Evolutionary conservation across 352 stramenopile genomes (phyloP).

Genomic region (Salisapilia sapeloensis): DNA sequence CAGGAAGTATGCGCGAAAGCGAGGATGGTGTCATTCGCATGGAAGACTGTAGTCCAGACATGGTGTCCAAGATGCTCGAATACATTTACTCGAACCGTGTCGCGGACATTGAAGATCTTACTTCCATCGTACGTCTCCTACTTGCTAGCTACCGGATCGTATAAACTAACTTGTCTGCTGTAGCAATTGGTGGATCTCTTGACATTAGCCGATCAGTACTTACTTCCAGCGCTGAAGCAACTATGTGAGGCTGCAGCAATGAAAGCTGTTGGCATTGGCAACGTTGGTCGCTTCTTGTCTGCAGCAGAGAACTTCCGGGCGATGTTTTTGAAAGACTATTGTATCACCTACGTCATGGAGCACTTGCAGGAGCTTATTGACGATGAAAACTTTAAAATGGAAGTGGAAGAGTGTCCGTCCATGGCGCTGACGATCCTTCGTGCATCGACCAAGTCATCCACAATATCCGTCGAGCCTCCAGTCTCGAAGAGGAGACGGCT

Average conservation of each 20-base stretch:
- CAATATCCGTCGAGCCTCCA: constrained; percentile 16
- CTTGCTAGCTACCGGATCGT: neutral
- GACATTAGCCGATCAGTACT: constrained; percentile 65
- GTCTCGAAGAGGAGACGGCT: constrained; percentile 50
- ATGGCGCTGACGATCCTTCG: constrained; percentile 67
- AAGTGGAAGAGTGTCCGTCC: constrained; percentile 59
- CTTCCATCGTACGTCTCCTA: constrained; percentile 30
- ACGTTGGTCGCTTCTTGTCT: constrained; percentile 60
- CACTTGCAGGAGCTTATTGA: constrained; percentile 68
- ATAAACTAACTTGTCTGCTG: neutral
- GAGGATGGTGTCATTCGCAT: constrained; percentile 68
- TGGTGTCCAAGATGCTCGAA: constrained; percentile 84
- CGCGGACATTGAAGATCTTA: constrained; percentile 55
- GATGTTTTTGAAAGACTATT: constrained; percentile 69
- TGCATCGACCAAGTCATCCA: constrained; percentile 17
- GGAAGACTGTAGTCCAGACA: constrained; percentile 57
- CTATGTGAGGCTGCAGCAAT: constrained; percentile 59
- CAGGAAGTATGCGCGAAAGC: constrained; percentile 72
- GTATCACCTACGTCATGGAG: constrained; percentile 57
- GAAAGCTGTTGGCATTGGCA: constrained; percentile 50
- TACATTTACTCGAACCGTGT: constrained; percentile 87
- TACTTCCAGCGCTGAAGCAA: constrained; percentile 56
- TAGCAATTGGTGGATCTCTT: constrained; percentile 78
- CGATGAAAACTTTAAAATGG: constrained; percentile 64
- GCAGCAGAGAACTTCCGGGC: constrained; percentile 75